A percentile compares a stretch with the other conserved stretches of the same genome.
Conservation (phyloP, 805 yeast species). For the Tetrapisispora namnaoensis region DNA sequence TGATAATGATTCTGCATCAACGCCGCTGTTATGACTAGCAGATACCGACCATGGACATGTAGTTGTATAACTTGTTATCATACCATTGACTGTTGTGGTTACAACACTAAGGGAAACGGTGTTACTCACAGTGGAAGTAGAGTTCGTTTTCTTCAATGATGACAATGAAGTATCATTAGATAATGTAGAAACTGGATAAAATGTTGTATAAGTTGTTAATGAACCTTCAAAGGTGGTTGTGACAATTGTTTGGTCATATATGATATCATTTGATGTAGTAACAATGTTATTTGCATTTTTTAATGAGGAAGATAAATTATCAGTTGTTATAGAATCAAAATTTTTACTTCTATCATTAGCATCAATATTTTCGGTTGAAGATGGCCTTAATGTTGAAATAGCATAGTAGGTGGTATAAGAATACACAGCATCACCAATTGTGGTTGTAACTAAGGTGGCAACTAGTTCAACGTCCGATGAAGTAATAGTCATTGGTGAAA, state of each 20-base stretch:
- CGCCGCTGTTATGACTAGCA: background rate
- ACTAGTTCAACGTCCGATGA: background rate
- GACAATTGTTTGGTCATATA: conserved; percentile 10
- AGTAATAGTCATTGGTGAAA: background rate
- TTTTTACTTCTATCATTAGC: background rate
- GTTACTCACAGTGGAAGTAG: background rate
- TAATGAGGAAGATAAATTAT: no score
- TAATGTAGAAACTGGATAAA: conserved; percentile 9
- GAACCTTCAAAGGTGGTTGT: conserved; percentile 12
- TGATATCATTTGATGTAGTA: conserved; percentile 1
- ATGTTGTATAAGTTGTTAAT: conserved; percentile 11
- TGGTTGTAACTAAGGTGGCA: background rate
- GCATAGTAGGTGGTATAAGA: conserved; percentile 1
- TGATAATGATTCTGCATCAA: conserved; percentile 1
- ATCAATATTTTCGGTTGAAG: background rate
- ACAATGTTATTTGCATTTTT: background rate
- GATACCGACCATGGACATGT: background rate
- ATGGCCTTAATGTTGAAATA: background rate
- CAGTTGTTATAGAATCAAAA: no score
- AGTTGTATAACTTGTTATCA: conserved; percentile 1
- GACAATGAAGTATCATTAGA: background rate
- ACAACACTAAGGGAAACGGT: background rate
- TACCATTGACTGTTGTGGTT: conserved; percentile 1
- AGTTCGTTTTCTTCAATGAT: background rate
- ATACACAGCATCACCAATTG: conserved; percentile 1